Conservation (phyloP, 306 rosid species). For the Inga leiocalycina region DNA sequence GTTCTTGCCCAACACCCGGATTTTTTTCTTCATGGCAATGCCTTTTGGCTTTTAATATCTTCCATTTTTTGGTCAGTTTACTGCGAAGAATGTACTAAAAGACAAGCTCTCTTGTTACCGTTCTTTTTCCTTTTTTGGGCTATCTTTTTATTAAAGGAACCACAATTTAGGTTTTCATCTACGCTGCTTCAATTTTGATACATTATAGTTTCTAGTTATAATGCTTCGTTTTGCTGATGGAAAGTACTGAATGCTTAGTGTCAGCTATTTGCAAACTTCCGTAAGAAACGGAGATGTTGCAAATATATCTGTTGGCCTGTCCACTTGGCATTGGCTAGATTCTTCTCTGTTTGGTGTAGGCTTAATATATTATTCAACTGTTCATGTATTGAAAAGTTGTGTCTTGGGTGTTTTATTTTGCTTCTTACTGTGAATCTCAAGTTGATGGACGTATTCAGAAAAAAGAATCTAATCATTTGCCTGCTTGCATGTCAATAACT, state of each 20-base stretch:
- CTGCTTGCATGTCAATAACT: neutral
- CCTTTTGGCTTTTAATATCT: constrained; percentile 19
- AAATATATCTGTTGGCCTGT: neutral
- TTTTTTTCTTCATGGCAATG: constrained; percentile 34
- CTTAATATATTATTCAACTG: neutral
- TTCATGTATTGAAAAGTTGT: neutral
- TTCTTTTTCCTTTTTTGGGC: neutral
- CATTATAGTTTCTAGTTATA: neutral
- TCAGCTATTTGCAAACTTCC: constrained; percentile 5
- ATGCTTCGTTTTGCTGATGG: constrained; percentile 6
- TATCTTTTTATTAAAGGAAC: constrained; percentile 5
- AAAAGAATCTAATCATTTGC: constrained; percentile 4
- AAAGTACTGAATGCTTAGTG: constrained; percentile 11
- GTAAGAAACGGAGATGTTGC: neutral
- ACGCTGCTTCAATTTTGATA: constrained; percentile 11
- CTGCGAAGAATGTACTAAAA: constrained; percentile 20
- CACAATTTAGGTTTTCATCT: constrained; percentile 3
- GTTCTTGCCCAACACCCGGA: constrained; percentile 21
- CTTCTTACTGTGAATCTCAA: neutral
- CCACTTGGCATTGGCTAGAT: constrained; percentile 1
- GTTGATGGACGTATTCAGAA: neutral
- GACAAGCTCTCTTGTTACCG: constrained; percentile 40
- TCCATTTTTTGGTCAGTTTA: constrained; percentile 24
- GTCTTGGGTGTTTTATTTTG: neutral
- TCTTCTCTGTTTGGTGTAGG: constrained; percentile 21